Conservation (phyloP, 108 stramenopile species). For the Nitzschia palea region DNA sequence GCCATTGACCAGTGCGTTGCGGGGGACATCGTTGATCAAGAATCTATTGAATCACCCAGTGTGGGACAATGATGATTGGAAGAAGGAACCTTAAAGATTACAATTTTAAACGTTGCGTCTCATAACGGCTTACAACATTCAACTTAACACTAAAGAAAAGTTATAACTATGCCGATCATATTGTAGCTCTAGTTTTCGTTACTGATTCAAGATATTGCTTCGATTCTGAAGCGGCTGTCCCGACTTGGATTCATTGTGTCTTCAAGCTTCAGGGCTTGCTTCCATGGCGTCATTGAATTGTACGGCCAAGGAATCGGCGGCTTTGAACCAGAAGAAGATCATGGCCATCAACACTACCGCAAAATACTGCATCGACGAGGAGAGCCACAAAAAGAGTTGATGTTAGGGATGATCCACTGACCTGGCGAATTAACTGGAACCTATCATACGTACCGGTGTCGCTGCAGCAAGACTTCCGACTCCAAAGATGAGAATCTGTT, state of each 20-base stretch:
- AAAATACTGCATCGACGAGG: slow-evolving; percentile 29
- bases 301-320: slow-evolving; percentile 71
- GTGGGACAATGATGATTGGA: slow-evolving; percentile 96
- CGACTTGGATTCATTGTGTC: too few species aligned
- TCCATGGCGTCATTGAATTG: slow-evolving; percentile 87
- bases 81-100: slow-evolving; percentile 81
- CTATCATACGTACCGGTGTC: slow-evolving; percentile 62
- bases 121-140: too few species aligned
- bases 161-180: too few species aligned
- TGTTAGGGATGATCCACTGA: not conserved
- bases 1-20: slow-evolving; percentile 92
- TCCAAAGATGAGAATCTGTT: slow-evolving; percentile 88
- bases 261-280: slow-evolving; percentile 10
- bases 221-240: too few species aligned
- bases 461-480: slow-evolving; percentile 89
- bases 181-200: too few species aligned
- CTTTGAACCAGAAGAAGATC: slow-evolving; percentile 75
- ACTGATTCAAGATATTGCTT: too few species aligned
- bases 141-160: too few species aligned
- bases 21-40: slow-evolving; percentile 93
- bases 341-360: slow-evolving; percentile 73
- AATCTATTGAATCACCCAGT: slow-evolving; percentile 89
- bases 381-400: not conserved
- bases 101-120: too few species aligned
- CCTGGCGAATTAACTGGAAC: not conserved